These are phyloP conservation scores for Ceratocystis variospora DNA, from an alignment of 2,329 filamentous ascomycete genomes.

Conservation along the genomic window DNA sequence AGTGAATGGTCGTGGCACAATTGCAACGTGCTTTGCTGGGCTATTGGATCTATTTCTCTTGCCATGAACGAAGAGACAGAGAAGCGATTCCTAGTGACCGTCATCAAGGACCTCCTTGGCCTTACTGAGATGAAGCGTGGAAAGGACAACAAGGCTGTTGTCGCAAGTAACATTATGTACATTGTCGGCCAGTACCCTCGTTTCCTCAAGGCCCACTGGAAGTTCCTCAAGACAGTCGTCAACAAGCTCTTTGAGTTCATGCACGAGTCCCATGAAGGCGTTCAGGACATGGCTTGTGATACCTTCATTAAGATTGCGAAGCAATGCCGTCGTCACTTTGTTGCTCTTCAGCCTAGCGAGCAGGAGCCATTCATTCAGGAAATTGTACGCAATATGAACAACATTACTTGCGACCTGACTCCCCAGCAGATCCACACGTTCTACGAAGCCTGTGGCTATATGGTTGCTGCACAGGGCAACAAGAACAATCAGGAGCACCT, in stretches of 20 bases:
- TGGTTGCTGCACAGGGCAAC: constrained; percentile 96
- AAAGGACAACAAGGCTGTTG: constrained; percentile 98
- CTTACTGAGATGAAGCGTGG: constrained; percentile 98
- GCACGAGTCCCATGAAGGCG: constrained; percentile 98
- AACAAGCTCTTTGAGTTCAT: constrained; percentile 99
- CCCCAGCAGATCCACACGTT: constrained; percentile 98
- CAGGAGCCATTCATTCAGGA: constrained; percentile 95
- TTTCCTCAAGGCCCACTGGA: constrained; percentile 98
- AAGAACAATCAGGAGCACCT: constrained; percentile 86
- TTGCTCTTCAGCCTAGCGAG: constrained; percentile 87
- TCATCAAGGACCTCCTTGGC: constrained; percentile 94
- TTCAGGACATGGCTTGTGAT: constrained; percentile 99
- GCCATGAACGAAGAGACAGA: constrained; percentile 99
- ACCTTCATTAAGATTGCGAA: constrained; percentile 99
- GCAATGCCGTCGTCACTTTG: constrained; percentile 94
- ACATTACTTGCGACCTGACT: constrained; percentile 87
- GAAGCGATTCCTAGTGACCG: constrained; percentile 94
- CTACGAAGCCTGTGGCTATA: constrained; percentile 97
- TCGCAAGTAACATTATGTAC: constrained; percentile 99
- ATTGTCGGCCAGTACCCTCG: constrained; percentile 98
- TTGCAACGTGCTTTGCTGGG: constrained; percentile 99
- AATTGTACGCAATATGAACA: constrained; percentile 87
- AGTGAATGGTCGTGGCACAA: constrained; percentile 98
- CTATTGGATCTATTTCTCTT: constrained; percentile 93
- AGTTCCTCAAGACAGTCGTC: constrained; percentile 97